Evolutionary conservation across 305 asterid genomes (phyloP), one percentile per base, ranked within the genome.

Genomic region (Andrographis paniculata): DNA sequence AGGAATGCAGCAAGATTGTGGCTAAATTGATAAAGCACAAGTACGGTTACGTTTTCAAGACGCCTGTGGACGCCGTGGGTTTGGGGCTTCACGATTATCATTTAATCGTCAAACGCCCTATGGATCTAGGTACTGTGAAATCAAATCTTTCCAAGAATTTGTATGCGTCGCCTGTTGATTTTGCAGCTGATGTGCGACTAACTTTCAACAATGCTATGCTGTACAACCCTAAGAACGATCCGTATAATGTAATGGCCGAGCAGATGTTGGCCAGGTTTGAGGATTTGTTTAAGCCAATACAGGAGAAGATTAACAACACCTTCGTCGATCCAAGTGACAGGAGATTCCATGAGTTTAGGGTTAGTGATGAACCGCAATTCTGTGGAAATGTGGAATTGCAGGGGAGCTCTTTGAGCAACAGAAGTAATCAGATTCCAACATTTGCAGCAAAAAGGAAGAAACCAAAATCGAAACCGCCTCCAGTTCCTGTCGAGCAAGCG

Each of bases 111-210:
- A 79, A 84, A 71, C 60, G 71, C 45, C 99, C 97, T 1, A 84
- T 87, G 99, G 99, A 92, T 79, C 82, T 92, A 38, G 97, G 99
- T 1, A 75, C 97, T 16, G 96, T 87, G 5, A 84, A 77, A 53
- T 48, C 78, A 6, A 92, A 92, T 66, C 60, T 87, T 1, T 60
- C 76, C 9, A 78, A 73, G 58, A 66, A 66, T 42, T 14, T 65
- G 44, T 92, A 87, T 45, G 52, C 50, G 9, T 55, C 81, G 9
- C 95, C 95, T 0, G 18, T 40, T 21, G 94, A 87, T 24, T 87
- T 92, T 46, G 93, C 99, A 0, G 76, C 80, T 1, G 94, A 92
- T 35, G 73, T 92, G 43, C 70, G 95, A 65, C 48, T 92, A 78
- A 81, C 84, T 44, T 87, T 92, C 51, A 79, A 87, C 64, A 92